Percentiles rank a stretch among this genome's conserved stretches.
These are phyloP conservation scores for Cicer judaicum DNA, from an alignment of 306 rosid genomes.

Conservation along the genomic window DNA sequence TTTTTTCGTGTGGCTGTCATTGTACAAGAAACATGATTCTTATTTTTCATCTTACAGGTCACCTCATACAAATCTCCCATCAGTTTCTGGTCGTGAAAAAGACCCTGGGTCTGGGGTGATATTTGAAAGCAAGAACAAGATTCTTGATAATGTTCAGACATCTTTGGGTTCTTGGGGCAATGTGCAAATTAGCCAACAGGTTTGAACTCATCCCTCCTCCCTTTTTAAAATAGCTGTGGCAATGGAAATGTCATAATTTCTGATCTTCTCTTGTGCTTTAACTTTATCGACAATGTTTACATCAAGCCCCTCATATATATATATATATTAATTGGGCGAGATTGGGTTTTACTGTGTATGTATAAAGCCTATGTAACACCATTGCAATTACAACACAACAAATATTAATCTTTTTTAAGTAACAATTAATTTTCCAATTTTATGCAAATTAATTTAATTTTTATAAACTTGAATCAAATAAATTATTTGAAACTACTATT, in stretches of 20 bases:
- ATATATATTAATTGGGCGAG: neutral
- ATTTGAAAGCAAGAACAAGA: conserved; percentile 74
- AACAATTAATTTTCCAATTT: neutral
- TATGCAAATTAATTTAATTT: neutral
- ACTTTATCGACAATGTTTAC: conserved; percentile 14
- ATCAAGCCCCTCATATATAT: conserved; percentile 6
- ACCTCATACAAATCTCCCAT: conserved; percentile 58
- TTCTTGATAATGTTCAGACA: conserved; percentile 64
- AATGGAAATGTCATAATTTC: conserved; percentile 9
- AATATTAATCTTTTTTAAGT: neutral
- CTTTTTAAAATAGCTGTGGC: conserved; percentile 7
- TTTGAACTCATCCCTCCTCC: conserved; percentile 32
- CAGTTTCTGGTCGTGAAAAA: conserved; percentile 58
- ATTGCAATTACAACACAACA: neutral
- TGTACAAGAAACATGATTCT: conserved; percentile 19
- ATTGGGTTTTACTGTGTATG: neutral
- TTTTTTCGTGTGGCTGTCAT: conserved; percentile 16
- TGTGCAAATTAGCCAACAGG: conserved; percentile 84
- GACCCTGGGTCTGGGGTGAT: conserved; percentile 55
- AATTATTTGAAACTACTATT: neutral
- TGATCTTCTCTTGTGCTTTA: neutral
- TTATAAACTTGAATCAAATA: neutral
- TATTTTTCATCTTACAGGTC: conserved; percentile 56
- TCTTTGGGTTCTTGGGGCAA: conserved; percentile 78
- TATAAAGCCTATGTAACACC: neutral